Conservation (phyloP, 2,329 filamentous ascomycete genomes). For the Anthostomella pinea region DNA sequence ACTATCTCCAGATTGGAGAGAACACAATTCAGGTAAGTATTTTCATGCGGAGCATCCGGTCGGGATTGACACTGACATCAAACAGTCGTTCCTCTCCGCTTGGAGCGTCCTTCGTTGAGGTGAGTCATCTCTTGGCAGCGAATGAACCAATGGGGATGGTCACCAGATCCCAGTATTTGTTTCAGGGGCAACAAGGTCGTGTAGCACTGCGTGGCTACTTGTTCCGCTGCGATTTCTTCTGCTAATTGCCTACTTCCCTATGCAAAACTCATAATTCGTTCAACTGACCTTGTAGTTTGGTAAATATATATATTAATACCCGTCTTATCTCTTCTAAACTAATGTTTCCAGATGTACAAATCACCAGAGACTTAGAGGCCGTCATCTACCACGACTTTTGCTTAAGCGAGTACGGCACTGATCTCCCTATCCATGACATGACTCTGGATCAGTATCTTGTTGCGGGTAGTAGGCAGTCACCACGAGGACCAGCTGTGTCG, state of each 20-base stretch:
- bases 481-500: no score
- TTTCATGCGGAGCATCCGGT: neutral
- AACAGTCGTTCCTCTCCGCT: conserved; percentile 35
- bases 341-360: conserved; percentile 33
- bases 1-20: conserved; percentile 36
- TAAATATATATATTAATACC: no score
- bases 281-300: neutral
- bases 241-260: no score
- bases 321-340: no score
- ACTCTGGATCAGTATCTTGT: conserved; percentile 37
- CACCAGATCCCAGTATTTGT: no score
- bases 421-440: conserved; percentile 38
- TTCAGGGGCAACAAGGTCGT: no score
- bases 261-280: no score
- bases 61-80: neutral
- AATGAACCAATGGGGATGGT: neutral
- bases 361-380: conserved; percentile 39
- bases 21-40: conserved; percentile 30
- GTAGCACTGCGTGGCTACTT: no score
- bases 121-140: conserved; percentile 15
- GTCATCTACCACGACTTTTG: conserved; percentile 42
- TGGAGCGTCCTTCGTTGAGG: conserved; percentile 35
- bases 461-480: conserved; percentile 25
- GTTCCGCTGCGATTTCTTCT: no score
- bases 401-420: conserved; percentile 40